Base-by-base conservation (phyloP, 129 eudicot genomes). In the Glebionis coronaria region DNA sequence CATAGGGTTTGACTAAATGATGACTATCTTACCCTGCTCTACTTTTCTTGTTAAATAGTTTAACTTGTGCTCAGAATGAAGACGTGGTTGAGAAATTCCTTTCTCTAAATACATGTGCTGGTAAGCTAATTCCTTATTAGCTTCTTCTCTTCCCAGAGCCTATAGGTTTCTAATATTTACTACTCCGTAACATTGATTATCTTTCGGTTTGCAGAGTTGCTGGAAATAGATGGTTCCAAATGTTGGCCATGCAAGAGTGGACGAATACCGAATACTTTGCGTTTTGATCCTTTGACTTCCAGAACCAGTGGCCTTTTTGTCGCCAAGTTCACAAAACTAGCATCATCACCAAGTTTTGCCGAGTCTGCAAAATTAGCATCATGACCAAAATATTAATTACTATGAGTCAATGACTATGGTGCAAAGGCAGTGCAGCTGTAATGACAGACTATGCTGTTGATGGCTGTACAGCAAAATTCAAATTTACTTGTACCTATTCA, bases 281-380 rank as follows among this genome's bases (percentile, higher is more conserved):
- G 99, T 12, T 94, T 94, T 82, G 99, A 94, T 75, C 99, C 99
- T 7, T 57, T 82, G 60, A 79, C 90, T 31, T 94, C 94, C 45
- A 76, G 73, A 61, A 94, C 99, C 12, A 94, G 99, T 66, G 99
- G 99, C n/a, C 92, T 94, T 66, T 94, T 94, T 69, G 79, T 94
- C 63, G 99, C 99, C 29, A 94, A 92, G 80, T 85, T 94, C 81
- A 86, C 85, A 50, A 94, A 89, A 73, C 16, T 71, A 67, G 56
- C 72, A 67, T 58, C 13, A 44, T 84, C 57, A 63, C 14, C 38
- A 8, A 35, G 75, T 60, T 73, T 69, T 63, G 31, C 46, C n/a
- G 23, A 14, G 56, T 46, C 28, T 29, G 18, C 11, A 14, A 54
- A 6, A 35, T 10, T 35, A 6, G 42, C 42, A 6, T 35, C 42